A percentile compares a stretch with the other conserved stretches of the same genome.
Conservation (phyloP, 192 early-diverging fungal species). For the Spizellomyces sp. region DNA sequence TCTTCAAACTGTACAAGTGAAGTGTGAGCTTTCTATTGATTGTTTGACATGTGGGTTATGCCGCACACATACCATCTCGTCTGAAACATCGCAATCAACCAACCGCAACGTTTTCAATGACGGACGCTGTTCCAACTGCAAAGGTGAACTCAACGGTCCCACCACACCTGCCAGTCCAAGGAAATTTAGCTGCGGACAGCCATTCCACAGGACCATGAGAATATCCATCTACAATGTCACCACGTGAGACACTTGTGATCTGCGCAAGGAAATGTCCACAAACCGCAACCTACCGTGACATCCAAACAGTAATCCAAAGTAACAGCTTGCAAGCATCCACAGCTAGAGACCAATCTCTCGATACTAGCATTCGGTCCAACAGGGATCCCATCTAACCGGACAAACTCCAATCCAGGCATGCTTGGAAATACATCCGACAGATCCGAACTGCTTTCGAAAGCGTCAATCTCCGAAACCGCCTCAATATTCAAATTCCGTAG, state of each 20-base stretch:
- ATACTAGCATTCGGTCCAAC: conserved; percentile 39
- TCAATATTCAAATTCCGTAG: conserved; percentile 49
- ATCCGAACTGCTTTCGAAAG: conserved; percentile 38
- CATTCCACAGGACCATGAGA: conserved; percentile 51
- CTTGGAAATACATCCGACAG: conserved; percentile 35
- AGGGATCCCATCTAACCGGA: conserved; percentile 51
- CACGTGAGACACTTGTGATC: no score
- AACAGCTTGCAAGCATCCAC: conserved; percentile 40
- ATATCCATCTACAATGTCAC: conserved; percentile 32
- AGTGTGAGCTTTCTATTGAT: conserved; percentile 4
- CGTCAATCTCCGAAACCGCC: conserved; percentile 46
- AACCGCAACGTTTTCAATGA: conserved; percentile 46
- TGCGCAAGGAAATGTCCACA: background rate
- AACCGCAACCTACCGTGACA: conserved; percentile 11
- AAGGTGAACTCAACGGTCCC: conserved; percentile 18
- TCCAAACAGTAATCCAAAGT: conserved; percentile 55
- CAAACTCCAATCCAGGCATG: conserved; percentile 39
- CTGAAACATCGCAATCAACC: conserved; percentile 56
- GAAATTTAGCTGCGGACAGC: conserved; percentile 37
- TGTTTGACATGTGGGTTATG: background rate
- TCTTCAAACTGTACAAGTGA: conserved; percentile 13
- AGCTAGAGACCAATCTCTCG: conserved; percentile 25
- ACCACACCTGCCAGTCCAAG: conserved; percentile 53
- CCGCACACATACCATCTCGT: conserved; percentile 28
- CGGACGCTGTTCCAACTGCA: conserved; percentile 27